Base-by-base conservation (phyloP, 495 filamentous ascomycete species). In the Neurospora terricola region DNA sequence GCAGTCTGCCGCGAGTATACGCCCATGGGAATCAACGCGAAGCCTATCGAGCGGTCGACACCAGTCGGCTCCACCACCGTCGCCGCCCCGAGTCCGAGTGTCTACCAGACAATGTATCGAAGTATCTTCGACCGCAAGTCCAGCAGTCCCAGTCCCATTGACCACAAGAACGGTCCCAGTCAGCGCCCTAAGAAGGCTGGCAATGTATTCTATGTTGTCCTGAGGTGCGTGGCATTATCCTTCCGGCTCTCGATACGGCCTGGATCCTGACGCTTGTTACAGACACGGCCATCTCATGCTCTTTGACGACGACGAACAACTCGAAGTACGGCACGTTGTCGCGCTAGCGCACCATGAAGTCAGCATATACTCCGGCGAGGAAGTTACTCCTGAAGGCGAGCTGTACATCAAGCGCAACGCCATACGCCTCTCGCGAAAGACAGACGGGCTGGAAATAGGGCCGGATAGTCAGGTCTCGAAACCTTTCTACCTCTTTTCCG, bases 221-320 rank as follows among this genome's bases (percentile, higher is more conserved):
- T 97, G 45, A 90, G 93, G 92, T 94, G 85, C 73, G 85, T 82
- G 11, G 11, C 21, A 59, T 21, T 23, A 39, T 39, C 66, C 34
- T n/a, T 27, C 18, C 4, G 7, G 9, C 69, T 43, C 48, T 21
- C 45, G 54, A 9, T 5, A 9, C 38, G 69, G 6, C 4, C 18
- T 37, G 39, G 11, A 40, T 21, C 73, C 70, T 73, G 74, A 77
- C 78, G 11, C 37, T 16, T 73, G 23, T 21, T 48, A 74, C 75
- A 96, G 96, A 82, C 96, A 97, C 82, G 94, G 94, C 39, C 93
- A 98, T 78, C 82, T 99, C 72, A 97, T 99, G 94, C 91, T 99
- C 27, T 99, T 97, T 81, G 96, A 99, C 77, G 94, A 98, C 77
- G 84, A 87, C 74, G 85, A 86, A 74, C 94, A 98, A 80, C 84